phyloP scores from a whole-genome alignment of 2,329 filamentous ascomycete genomes.

The Trichophyton equinum region DNA sequence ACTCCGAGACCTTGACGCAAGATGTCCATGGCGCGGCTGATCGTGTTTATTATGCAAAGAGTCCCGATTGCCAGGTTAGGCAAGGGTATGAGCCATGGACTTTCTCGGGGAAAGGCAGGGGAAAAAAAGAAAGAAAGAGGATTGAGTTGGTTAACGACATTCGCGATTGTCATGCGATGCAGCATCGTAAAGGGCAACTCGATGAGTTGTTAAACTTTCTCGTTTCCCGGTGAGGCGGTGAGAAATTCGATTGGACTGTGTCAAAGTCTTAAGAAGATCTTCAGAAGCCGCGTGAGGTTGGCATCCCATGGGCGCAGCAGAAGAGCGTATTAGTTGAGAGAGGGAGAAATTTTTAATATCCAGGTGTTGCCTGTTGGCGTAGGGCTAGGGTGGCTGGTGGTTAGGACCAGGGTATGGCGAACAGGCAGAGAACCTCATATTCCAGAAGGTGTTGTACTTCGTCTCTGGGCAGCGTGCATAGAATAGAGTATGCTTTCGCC shows the following conservation, averaged over 20 bases:
- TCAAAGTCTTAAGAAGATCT: neutral
- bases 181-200: neutral
- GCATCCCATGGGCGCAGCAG: neutral
- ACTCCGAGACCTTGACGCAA: neutral
- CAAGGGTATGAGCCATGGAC: neutral
- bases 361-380: neutral
- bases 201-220: slow-evolving; percentile 7
- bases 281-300: neutral
- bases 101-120: neutral
- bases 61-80: neutral
- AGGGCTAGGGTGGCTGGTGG: neutral
- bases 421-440: neutral
- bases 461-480: neutral
- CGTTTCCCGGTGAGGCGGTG: slow-evolving; percentile 2
- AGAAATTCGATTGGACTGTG: neutral
- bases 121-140: neutral
- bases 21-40: neutral
- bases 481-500: neutral
- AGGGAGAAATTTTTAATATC: neutral
- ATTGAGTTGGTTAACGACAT: neutral
- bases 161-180: slow-evolving; percentile 5
- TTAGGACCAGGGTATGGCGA: neutral
- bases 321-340: neutral
- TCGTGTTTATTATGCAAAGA: neutral
- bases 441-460: neutral